Evolutionary conservation across 768 basidiomycete genomes (phyloP).

Genomic region (Hericium alpestre): DNA sequence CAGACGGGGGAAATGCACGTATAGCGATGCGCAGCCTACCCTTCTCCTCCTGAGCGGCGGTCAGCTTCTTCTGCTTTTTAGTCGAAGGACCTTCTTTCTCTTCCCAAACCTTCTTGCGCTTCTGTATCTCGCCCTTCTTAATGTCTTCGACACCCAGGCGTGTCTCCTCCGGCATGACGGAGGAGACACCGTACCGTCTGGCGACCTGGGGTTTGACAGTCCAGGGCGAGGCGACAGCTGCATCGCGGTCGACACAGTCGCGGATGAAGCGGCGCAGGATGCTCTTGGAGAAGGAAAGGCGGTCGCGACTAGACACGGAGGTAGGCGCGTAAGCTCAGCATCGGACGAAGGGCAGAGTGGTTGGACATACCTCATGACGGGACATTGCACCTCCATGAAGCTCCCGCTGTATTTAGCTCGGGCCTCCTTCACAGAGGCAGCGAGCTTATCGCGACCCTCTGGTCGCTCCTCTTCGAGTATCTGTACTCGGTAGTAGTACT

Average conservation of each 20-base stretch:
- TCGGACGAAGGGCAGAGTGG: neutral
- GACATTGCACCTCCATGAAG: constrained; percentile 73
- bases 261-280: constrained; percentile 93
- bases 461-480: constrained; percentile 67
- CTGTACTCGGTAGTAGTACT: constrained; percentile 83
- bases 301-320: constrained; percentile 62
- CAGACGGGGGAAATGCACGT: neutral
- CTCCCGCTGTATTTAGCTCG: constrained; percentile 63
- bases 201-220: constrained; percentile 83
- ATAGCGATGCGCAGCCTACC: constrained; percentile 29
- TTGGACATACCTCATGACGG: constrained; percentile 60
- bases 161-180: constrained; percentile 78
- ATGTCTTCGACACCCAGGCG: constrained; percentile 68
- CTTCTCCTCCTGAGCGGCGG: constrained; percentile 64
- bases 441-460: constrained; percentile 51
- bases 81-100: constrained; percentile 67
- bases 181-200: constrained; percentile 72
- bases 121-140: constrained; percentile 84
- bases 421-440: constrained; percentile 38
- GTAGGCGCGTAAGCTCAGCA: neutral
- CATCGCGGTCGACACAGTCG: constrained; percentile 88
- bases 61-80: constrained; percentile 75
- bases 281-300: constrained; percentile 91
- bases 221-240: constrained; percentile 93
- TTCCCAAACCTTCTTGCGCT: constrained; percentile 85